These are phyloP conservation scores for Pleochaeta shiraiana DNA, from an alignment of 2,329 filamentous ascomycete genomes.

Conservation along the genomic window DNA sequence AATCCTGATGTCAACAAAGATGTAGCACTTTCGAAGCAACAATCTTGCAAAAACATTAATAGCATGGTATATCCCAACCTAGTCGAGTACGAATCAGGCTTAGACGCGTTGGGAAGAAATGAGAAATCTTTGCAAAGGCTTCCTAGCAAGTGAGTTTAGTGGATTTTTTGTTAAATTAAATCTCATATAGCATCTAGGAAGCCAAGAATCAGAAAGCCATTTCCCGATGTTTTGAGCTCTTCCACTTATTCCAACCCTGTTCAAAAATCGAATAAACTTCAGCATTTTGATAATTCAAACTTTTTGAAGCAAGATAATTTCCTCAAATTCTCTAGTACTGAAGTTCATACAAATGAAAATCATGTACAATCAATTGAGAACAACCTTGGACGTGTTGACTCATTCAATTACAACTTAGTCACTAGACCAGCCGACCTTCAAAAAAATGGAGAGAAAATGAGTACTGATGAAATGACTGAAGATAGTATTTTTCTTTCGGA, in stretches of 20 bases:
- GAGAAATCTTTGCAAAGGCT: neutral
- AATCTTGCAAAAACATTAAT: too few species aligned
- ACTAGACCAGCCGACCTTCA: too few species aligned
- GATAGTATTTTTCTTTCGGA: neutral
- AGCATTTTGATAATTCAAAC: too few species aligned
- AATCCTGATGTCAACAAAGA: too few species aligned
- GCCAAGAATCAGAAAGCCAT: slow-evolving; percentile 6
- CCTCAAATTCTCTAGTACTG: neutral
- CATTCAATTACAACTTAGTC: too few species aligned
- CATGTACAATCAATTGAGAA: too few species aligned
- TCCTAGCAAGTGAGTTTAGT: neutral
- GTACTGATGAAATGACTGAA: neutral
- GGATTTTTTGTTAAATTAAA: neutral
- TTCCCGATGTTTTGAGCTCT: slow-evolving; percentile 4
- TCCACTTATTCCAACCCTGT: too few species aligned
- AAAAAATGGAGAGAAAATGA: too few species aligned
- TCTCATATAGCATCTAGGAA: slow-evolving; percentile 11
- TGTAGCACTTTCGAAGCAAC: too few species aligned
- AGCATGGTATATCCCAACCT: neutral
- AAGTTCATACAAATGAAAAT: too few species aligned
- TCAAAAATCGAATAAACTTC: too few species aligned
- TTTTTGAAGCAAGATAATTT: neutral
- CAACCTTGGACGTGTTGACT: too few species aligned
- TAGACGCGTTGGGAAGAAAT: neutral
- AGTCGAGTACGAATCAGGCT: neutral